A percentile compares a stretch with the other conserved stretches of the same genome.
These are phyloP conservation scores for Tetrapisispora arboricola DNA, from an alignment of 805 yeast genomes.

Conservation along the genomic window DNA sequence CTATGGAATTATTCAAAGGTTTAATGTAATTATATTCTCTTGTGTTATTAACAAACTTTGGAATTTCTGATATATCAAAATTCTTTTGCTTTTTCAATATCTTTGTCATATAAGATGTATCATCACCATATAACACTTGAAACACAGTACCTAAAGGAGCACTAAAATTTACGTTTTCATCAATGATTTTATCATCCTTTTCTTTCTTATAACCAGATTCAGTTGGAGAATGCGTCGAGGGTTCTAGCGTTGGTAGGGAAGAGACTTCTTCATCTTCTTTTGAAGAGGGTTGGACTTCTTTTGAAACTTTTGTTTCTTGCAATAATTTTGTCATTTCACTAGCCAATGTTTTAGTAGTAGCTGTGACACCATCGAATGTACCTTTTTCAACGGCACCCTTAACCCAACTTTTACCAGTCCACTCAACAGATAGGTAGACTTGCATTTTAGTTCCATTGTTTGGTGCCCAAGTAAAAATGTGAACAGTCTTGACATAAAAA, in stretches of 20 bases:
- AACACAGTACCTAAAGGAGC: constrained; percentile 63
- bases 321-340: constrained; percentile 35
- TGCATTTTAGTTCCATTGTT: constrained; percentile 43
- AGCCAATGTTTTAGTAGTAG: constrained; percentile 40
- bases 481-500: constrained; percentile 50
- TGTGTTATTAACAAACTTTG: constrained; percentile 31
- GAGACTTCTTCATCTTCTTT: constrained; percentile 11
- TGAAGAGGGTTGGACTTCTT: constrained; percentile 5
- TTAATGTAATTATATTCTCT: constrained; percentile 48
- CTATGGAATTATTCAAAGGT: constrained; percentile 52
- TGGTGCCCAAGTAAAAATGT: constrained; percentile 52
- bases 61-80: constrained; percentile 43
- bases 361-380: constrained; percentile 61
- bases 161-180: constrained; percentile 37
- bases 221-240: constrained; percentile 38
- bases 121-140: constrained; percentile 50
- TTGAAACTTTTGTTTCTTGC: constrained; percentile 9
- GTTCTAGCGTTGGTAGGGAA: constrained; percentile 28
- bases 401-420: constrained; percentile 74
- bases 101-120: constrained; percentile 37
- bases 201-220: constrained; percentile 33
- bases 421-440: constrained; percentile 48
- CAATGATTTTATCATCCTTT: constrained; percentile 42
- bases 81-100: constrained; percentile 52
- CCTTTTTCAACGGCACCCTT: constrained; percentile 69